Conservation (phyloP, 208 protist species). For the Phytomonas sp. region DNA sequence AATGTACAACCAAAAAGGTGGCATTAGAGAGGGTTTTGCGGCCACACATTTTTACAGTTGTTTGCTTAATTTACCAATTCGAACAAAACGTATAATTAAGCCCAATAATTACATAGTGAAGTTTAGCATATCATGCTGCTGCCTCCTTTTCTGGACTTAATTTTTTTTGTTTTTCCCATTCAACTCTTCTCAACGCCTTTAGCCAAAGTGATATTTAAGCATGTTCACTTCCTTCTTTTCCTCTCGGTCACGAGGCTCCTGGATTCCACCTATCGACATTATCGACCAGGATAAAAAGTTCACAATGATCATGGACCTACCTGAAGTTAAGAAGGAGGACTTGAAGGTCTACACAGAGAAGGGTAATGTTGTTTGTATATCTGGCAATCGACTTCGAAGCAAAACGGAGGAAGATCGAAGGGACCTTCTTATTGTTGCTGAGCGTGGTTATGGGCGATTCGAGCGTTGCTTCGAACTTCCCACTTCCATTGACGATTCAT, state of each 20-base stretch:
- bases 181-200: constrained; percentile 6
- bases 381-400: constrained; percentile 41
- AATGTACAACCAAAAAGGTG: constrained; percentile 2
- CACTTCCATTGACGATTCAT: constrained; percentile 19
- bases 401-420: constrained; percentile 25
- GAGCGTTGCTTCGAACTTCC: constrained; percentile 71
- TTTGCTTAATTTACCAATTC: background rate
- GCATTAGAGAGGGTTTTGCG: background rate
- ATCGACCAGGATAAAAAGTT: constrained; percentile 46
- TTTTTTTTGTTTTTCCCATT: constrained; percentile 4
- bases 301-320: constrained; percentile 58
- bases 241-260: constrained; percentile 43
- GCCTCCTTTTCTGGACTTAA: constrained; percentile 4
- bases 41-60: background rate
- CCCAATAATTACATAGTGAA: background rate
- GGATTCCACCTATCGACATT: constrained; percentile 70
- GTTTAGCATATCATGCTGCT: background rate
- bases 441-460: constrained; percentile 59
- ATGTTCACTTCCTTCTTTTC: constrained; percentile 43
- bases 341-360: constrained; percentile 59
- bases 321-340: constrained; percentile 60
- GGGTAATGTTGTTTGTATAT: constrained; percentile 44
- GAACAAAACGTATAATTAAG: background rate
- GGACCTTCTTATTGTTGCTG: constrained; percentile 22
- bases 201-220: constrained; percentile 6